Evolutionary conservation across 441 rosid species (phyloP), one percentile per base, ranked within the genome.

Genomic region (Pelargonium fulgidum): DNA sequence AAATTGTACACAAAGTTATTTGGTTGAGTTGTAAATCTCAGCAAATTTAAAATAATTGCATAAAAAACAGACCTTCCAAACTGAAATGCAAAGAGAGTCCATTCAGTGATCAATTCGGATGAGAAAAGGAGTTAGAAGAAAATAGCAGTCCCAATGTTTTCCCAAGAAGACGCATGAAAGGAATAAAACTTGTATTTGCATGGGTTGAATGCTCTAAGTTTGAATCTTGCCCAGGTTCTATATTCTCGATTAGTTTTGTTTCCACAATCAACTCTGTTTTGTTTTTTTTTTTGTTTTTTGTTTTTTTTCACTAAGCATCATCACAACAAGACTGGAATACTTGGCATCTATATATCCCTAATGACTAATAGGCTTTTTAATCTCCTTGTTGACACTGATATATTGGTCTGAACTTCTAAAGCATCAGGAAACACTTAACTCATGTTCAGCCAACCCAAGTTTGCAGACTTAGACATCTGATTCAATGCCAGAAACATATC

Each of bases 1-100:
- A 72, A 66, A 62, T 62, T 65, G 71, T 41, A 48, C 20, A 26
- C 44, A 22, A 33, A 36, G 59, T 33, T 63, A 61, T 7, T 29
- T 16, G 14, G 42, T 19, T 17, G 47, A 19, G 64, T 61, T 9
- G 36, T 20, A 61, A 20, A 9, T 4, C 24, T 14, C 61, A 13
- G 17, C 4, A 4, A 13, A 14, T 2, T n/a, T 50, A 50, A 13
- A 5, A 16, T 50, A 16, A n/a, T 13, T n/a, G 17, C 14, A 13
- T n/a, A 48, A 50, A 16, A 50, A 50, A 50, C 58, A 14, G 5
- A 5, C 14, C 58, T 50, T 50, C 58, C 16, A 50, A 50, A 13
- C 17, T 4, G 17, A 50, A 50, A 50, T 13, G 58, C 58, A 13
- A 50, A 50, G 58, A 50, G 58, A 50, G 5, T 50, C 7, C 5